Evolutionary conservation across 345 rosid species (phyloP), one percentile per base, ranked within the genome.

Genomic region (Pugionium dolabratum): DNA sequence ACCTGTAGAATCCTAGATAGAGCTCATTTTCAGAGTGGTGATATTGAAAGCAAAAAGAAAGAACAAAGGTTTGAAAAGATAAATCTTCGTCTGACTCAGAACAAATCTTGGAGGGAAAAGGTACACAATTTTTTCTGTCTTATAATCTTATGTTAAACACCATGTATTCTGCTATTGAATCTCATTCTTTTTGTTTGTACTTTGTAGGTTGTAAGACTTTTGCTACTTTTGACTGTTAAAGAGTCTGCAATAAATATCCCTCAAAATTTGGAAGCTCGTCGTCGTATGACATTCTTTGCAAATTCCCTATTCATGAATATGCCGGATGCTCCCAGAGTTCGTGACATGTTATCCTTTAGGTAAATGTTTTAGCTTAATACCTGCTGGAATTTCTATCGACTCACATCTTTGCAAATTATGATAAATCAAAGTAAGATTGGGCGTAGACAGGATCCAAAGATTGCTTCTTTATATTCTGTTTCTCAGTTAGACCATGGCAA

Each of bases 201-300:
- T 46, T 18, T 9, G 51, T 62, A 94, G 99, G 84, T 88, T 72
- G 83, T 74, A 47, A 78, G 97, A 83, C 88, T 94, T 46, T 60
- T 71, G 73, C 76, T 94, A 67, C 99, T 94, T 70, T 68, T 91
- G 75, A 88, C 97, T 29, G 84, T 87, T 49, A 91, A 88, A 89
- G 99, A 94, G 78, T 91, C 99, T 51, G 97, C 99, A 10, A 90
- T 88, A 56, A 91, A 94, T 45, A 87, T 91, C 62, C 99, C 99
- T 44, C 84, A 83, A 49, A 94, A 83, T 78, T 83, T 94, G 85
- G 99, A 94, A 35, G 99, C 96, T 75, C 95, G 99, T 33, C 96
- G 97, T 49, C 88, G 99, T 42, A 87, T 94, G 77, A 94, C 97
- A 62, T 94, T 94, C 82, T 94, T 94, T 81, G 93, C 99, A 51